Base-by-base conservation (phyloP, 495 filamentous ascomycete species). In the Penicilliopsis zonata region DNA sequence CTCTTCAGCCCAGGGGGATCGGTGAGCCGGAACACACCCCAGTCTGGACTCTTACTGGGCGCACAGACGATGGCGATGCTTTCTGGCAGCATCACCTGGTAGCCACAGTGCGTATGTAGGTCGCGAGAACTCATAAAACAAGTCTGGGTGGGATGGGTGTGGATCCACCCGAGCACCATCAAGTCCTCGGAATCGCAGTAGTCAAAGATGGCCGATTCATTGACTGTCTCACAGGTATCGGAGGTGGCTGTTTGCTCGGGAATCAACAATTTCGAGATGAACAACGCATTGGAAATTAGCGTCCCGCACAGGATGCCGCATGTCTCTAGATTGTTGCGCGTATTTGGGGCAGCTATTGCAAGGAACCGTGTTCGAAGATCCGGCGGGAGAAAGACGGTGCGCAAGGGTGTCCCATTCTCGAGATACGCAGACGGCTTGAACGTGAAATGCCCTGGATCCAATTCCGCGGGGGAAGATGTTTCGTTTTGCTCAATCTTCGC, bases 41-140 rank as follows among this genome's bases (percentile, higher is more conserved):
- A 96, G 36, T 85, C 84, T 30, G 85, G 84, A 9, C 66, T 61
- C 37, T 79, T 80, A 27, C 69, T 80, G 9, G 90, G 90, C 18
- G 92, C 84, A 56, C 92, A 96, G 28, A 98, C 90, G 41, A 98
- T 92, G 5, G 92, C 90, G 46, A 98, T 88, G 47, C 81, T 87
- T 63, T 98, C 90, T 10, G 82, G 74, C 50, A 96, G 67, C 85
- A 90, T 92, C 16, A 84, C 71, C 53, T 98, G 90, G 52, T 94
- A 96, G 13, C 84, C 85, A 18, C 71, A 70, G 45, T 95, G 90
- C 0, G 92, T 98, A 43, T 98, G 90, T 39, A 94, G 46, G 49
- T 98, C 90, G 20, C 87, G 68, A 19, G 79, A 86, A 56, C 85
- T 93, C 84, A 98, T 90, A 51, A 98, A 98, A 52, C 90, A 98